Percentiles rank a stretch among this genome's conserved stretches.
Conservation (phyloP, 768 basidiomycete genomes). For the Royoungia palumana region DNA sequence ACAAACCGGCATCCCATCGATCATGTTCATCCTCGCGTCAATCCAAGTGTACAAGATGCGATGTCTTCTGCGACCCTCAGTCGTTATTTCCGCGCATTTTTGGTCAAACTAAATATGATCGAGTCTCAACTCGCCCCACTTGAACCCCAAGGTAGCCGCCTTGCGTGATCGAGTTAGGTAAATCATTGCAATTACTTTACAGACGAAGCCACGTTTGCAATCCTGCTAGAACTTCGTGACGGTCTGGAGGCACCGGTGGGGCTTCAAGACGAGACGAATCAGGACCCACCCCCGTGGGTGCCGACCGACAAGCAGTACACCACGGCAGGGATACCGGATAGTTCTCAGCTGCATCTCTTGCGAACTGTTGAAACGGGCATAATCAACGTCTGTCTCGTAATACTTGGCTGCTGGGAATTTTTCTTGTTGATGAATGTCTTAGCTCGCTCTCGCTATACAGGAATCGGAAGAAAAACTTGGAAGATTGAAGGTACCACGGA, state of each 20-base stretch:
- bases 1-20: background rate
- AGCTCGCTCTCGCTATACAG: constrained; percentile 77
- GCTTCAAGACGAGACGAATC: constrained; percentile 41
- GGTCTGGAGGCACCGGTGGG: constrained; percentile 53
- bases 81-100: constrained; percentile 78
- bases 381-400: constrained; percentile 54
- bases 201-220: constrained; percentile 77
- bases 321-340: constrained; percentile 59
- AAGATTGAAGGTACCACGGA: constrained; percentile 6
- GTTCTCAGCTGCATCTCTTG: constrained; percentile 70
- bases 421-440: constrained; percentile 3
- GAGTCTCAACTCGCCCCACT: constrained; percentile 67
- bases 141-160: constrained; percentile 45
- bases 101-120: constrained; percentile 76
- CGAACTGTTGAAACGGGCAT: constrained; percentile 83
- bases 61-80: constrained; percentile 61
- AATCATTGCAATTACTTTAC: background rate
- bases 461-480: constrained; percentile 71
- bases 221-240: constrained; percentile 78
- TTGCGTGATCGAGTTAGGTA: background rate
- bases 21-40: constrained; percentile 1
- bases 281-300: constrained; percentile 75
- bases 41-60: constrained; percentile 62
- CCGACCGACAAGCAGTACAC: constrained; percentile 70
- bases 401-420: background rate